Evolutionary conservation across 805 yeast species (phyloP).

Genomic region (Saccharomyces kudriavzevii): DNA sequence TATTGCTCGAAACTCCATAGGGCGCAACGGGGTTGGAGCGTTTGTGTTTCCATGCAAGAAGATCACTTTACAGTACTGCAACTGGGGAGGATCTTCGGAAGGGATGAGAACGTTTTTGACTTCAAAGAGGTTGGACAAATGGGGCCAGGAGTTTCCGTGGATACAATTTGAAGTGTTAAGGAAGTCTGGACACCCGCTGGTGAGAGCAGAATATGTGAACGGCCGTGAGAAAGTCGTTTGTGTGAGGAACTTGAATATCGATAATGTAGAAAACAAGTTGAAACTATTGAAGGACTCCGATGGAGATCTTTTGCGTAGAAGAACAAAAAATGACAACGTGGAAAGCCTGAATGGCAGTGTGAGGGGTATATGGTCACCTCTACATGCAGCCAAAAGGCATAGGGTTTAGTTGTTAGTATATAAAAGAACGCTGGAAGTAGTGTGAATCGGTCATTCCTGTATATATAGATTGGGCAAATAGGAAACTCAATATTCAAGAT

Average conservation of each 20-base stretch:
- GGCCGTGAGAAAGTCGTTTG: constrained; percentile 55
- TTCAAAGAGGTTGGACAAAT: constrained; percentile 38
- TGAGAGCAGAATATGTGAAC: constrained; percentile 49
- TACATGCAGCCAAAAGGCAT: constrained; percentile 44
- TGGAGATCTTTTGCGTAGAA: constrained; percentile 53
- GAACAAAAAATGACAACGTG: constrained; percentile 66
- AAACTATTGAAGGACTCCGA: constrained; percentile 56
- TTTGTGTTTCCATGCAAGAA: constrained; percentile 67
- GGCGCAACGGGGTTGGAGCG: constrained; percentile 72
- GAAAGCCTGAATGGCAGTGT: constrained; percentile 72
- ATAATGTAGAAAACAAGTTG: constrained; percentile 57
- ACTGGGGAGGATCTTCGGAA: constrained; percentile 90
- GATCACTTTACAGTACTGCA: constrained; percentile 74
- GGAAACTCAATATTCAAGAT: neutral
- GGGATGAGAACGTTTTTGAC: constrained; percentile 70
- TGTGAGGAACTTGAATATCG: constrained; percentile 60
- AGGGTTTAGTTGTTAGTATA: constrained; percentile 8
- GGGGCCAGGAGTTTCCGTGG: constrained; percentile 56
- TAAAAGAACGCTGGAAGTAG: neutral
- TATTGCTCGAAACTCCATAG: constrained; percentile 47
- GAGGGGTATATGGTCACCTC: constrained; percentile 97
- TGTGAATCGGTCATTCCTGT: neutral
- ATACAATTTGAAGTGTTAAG: constrained; percentile 64
- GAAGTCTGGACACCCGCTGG: constrained; percentile 76
- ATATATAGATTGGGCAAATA: neutral